Evolutionary conservation across 371 early-diverging fungal species (phyloP).

Genomic region (Phascolomyces articulosus): DNA sequence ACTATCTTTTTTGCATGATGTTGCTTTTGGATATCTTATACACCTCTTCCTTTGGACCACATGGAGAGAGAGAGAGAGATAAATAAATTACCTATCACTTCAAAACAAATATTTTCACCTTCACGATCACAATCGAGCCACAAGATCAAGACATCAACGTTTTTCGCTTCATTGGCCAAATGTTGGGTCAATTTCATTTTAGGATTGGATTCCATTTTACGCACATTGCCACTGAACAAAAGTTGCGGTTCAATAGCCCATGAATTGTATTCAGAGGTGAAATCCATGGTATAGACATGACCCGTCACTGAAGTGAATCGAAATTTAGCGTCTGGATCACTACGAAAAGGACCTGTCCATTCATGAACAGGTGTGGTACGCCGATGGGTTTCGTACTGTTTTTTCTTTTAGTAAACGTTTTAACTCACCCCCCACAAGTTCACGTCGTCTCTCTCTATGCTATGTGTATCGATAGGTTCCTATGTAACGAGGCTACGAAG

Average conservation of each 20-base stretch:
- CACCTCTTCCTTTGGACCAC: too few species aligned
- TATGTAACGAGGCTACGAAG: too few species aligned
- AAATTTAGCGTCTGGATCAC: slow-evolving; percentile 36
- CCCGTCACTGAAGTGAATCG: slow-evolving; percentile 54
- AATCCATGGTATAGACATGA: slow-evolving; percentile 49
- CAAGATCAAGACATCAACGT: slow-evolving; percentile 57
- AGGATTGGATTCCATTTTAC: slow-evolving; percentile 50
- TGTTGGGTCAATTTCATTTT: slow-evolving; percentile 54
- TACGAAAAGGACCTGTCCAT: slow-evolving; percentile 42
- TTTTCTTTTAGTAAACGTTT: too few species aligned
- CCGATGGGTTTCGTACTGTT: slow-evolving; percentile 36
- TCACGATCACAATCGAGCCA: slow-evolving; percentile 84
- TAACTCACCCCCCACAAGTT: too few species aligned
- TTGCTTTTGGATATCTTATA: too few species aligned
- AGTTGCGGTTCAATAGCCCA: slow-evolving; percentile 51
- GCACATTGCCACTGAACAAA: slow-evolving; percentile 45
- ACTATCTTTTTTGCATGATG: too few species aligned
- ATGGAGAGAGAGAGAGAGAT: too few species aligned
- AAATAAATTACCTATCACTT: slow-evolving; percentile 57
- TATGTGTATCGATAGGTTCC: not conserved
- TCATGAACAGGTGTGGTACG: slow-evolving; percentile 49
- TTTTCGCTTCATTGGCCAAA: slow-evolving; percentile 43
- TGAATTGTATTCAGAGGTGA: slow-evolving; percentile 51
- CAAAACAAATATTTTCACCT: slow-evolving; percentile 77
- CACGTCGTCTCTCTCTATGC: too few species aligned